These are phyloP conservation scores for Leccinum uliginosum DNA, from an alignment of 768 basidiomycete species.

Conservation along the genomic window DNA sequence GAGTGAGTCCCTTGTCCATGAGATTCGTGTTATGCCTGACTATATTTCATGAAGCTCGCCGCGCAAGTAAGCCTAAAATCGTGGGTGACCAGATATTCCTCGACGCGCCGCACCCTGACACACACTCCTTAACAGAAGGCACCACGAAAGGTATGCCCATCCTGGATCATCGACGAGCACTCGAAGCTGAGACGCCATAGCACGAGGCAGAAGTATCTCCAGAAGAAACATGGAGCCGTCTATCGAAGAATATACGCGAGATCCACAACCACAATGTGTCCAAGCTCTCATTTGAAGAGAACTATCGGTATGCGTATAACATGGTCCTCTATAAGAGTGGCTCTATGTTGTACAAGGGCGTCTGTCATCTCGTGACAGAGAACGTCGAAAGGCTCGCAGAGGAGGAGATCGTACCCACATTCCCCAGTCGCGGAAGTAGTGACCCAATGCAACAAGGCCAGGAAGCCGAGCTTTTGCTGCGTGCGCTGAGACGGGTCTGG, in stretches of 20 bases:
- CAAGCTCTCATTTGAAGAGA: conserved; percentile 87
- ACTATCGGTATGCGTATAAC: conserved; percentile 91
- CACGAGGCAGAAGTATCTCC: conserved; percentile 72
- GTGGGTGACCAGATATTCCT: conserved; percentile 32
- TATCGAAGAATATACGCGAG: conserved; percentile 84
- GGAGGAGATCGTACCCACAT: conserved; percentile 73
- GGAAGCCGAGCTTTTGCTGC: conserved; percentile 83
- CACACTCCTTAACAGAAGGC: conserved; percentile 35
- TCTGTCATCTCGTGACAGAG: conserved; percentile 70
- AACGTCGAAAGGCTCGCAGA: conserved; percentile 79
- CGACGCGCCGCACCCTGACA: conserved; percentile 17
- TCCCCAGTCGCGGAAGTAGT: conserved; percentile 64
- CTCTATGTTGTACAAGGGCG: conserved; percentile 81
- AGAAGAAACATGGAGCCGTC: conserved; percentile 77
- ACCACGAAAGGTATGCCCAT: conserved; percentile 40
- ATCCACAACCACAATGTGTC: conserved; percentile 93
- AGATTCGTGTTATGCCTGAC: conserved; percentile 12
- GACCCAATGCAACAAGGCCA: conserved; percentile 74
- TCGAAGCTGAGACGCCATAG: conserved; percentile 34
- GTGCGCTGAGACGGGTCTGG: conserved; percentile 82
- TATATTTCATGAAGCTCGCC: conserved; percentile 20
- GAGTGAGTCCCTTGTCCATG: conserved; percentile 15
- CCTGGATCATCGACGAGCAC: background rate
- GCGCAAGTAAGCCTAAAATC: conserved; percentile 37
- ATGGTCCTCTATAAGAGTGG: conserved; percentile 88